Evolutionary conservation across 108 stramenopile species (phyloP).

Genomic region (Mediolabrus comicus): DNA sequence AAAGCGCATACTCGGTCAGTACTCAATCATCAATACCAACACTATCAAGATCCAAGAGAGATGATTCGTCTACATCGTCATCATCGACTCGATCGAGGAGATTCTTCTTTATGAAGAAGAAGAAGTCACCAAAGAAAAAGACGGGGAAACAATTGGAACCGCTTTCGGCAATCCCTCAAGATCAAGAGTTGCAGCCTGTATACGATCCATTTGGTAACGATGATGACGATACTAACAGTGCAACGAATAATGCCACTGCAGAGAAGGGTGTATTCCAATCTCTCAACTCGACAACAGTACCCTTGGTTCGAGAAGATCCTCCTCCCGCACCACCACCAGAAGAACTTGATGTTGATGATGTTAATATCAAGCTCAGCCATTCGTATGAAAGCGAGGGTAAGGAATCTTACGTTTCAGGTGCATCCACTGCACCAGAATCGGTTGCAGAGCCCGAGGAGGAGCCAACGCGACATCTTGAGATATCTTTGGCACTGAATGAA

Average conservation of each 20-base stretch:
- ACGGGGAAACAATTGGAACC: not conserved
- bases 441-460: not conserved
- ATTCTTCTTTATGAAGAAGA: constrained; percentile 17
- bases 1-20: constrained; percentile 18
- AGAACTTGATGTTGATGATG: not conserved
- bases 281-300: not conserved
- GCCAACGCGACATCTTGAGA: constrained; percentile 17
- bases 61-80: constrained; percentile 5
- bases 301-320: not conserved
- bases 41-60: constrained; percentile 35
- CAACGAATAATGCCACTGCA: not conserved
- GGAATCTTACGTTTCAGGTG: not conserved
- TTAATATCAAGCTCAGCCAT: constrained; percentile 16
- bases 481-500: constrained; percentile 77
- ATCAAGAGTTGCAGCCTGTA: constrained; percentile 15
- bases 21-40: constrained; percentile 35
- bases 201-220: constrained; percentile 46
- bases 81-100: constrained; percentile 27
- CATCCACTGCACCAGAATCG: not conserved
- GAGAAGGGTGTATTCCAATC: not conserved
- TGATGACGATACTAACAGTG: constrained; percentile 2
- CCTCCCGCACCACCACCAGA: constrained; percentile 7
- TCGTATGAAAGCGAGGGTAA: constrained; percentile 36
- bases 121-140: constrained; percentile 3
- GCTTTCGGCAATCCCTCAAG: constrained; percentile 20